Conservation (phyloP, 1,284 basidiomycete genomes). For the Leccinum proliferum region DNA sequence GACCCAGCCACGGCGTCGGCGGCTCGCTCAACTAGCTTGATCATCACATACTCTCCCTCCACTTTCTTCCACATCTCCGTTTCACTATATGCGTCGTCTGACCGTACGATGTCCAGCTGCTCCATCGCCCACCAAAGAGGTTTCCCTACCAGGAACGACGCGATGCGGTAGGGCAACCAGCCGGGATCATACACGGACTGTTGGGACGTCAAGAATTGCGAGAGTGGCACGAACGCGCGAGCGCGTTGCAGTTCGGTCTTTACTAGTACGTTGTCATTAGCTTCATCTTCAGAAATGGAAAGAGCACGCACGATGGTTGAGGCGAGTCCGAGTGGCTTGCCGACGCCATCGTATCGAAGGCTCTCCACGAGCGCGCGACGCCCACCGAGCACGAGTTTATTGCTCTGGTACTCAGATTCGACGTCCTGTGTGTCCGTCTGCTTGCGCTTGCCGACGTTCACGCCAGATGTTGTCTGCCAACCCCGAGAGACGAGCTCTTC, state of each 20-base stretch:
- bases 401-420: conserved; percentile 23
- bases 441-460: conserved; percentile 21
- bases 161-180: conserved; percentile 64
- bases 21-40: conserved; percentile 59
- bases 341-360: conserved; percentile 62
- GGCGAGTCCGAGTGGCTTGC: conserved; percentile 78
- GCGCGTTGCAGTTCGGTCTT: conserved; percentile 57
- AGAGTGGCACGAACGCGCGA: conserved; percentile 44
- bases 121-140: conserved; percentile 86
- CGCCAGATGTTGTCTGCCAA: conserved; percentile 37
- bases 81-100: conserved; percentile 54
- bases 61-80: conserved; percentile 58
- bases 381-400: conserved; percentile 63
- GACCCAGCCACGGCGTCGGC: conserved; percentile 54
- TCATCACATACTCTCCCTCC: conserved; percentile 73
- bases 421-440: conserved; percentile 6
- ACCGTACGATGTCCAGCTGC: conserved; percentile 66
- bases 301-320: conserved; percentile 61
- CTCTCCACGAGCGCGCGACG: conserved; percentile 54
- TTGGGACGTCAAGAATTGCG: conserved; percentile 53
- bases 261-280: conserved; percentile 36
- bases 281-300: neutral
- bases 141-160: conserved; percentile 66
- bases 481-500: conserved; percentile 58
- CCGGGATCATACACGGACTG: conserved; percentile 66